phyloP scores from a whole-genome alignment of 2,329 filamentous ascomycete genomes.

The Cladosporium sp. region DNA sequence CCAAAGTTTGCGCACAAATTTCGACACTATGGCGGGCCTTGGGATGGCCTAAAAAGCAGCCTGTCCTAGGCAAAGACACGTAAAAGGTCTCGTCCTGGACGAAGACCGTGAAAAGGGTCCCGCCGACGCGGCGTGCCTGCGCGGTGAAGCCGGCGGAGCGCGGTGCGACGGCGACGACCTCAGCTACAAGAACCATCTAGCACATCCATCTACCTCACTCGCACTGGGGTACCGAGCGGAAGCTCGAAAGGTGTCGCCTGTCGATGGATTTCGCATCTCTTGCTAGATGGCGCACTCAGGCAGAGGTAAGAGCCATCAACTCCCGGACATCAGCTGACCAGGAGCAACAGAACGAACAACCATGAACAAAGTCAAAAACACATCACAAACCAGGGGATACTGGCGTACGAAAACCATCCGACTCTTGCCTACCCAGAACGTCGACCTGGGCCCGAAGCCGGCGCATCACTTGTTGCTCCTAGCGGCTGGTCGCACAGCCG shows the following conservation, averaged over 20 bases:
- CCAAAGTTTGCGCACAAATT: too few species aligned
- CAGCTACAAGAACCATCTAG: background rate
- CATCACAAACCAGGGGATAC: conserved; percentile 3
- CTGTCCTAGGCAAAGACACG: conserved; percentile 7
- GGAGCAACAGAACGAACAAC: conserved; percentile 4
- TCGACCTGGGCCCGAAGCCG: conserved; percentile 1
- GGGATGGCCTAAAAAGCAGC: background rate
- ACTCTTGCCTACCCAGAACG: conserved; percentile 1
- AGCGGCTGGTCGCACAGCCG: background rate
- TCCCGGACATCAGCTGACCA: background rate
- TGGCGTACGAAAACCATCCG: conserved; percentile 1
- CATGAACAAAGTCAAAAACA: conserved; percentile 1
- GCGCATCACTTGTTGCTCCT: conserved; percentile 3
- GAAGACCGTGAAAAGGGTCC: conserved; percentile 1
- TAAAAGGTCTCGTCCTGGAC: background rate
- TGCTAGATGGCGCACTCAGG: background rate
- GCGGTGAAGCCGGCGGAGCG: background rate
- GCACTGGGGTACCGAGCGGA: background rate
- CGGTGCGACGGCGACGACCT: background rate
- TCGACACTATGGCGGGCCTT: background rate
- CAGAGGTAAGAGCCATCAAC: conserved; percentile 1
- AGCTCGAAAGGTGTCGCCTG: background rate
- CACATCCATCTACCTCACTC: background rate
- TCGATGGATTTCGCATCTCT: background rate
- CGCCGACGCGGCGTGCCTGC: background rate